Evolutionary conservation across 2,329 filamentous ascomycete genomes (phyloP), one percentile per base, ranked within the genome.

Genomic region (Alternaria brassicicola): DNA sequence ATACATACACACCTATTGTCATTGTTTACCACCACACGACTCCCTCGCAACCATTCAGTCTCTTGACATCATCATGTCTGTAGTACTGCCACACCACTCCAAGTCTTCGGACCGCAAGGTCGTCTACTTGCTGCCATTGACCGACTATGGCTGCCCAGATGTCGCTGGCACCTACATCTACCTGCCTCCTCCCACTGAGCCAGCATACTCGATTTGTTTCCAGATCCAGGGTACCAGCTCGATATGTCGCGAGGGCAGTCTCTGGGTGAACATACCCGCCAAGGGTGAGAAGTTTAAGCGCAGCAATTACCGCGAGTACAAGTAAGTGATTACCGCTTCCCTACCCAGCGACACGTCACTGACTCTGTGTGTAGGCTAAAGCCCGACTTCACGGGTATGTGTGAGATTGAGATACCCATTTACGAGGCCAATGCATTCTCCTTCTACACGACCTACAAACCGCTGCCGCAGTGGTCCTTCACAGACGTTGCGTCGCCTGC

Each of bases 211-310:
- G 52, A 83, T 97, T 56, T 89, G 94, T 59, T 97, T 99, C 78
- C 87, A 92, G 67, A 94, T 97, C 68, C 91, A 97, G 78, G 93
- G 95, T 62, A 94, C 92, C 56, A 97, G 94, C 75, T 97, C 94
- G 62, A 95, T 99, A 82, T 97, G 93, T 78, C 88, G 93, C 67
- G 85, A 97, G 79, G 95, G 96, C 59, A 97, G 91, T 74, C 84
- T 99, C 63, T 99, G 95, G 94, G 90, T 97, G 72, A 99, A 99
- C 78, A 91, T 98, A 60, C 95, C 95, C 7, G 86, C 89, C 61
- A 83, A 88, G 69, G 93, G 89, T 58, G 81, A 87, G 48, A 81
- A 87, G 41, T 99, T 98, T 74, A 85, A 87, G 64, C 89, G 95
- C 68, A 84, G 90, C 71, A 84, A 85, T 31, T 99, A 96, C 78